Conservation (phyloP, 305 asterid species). For the Solanum hybrid region DNA sequence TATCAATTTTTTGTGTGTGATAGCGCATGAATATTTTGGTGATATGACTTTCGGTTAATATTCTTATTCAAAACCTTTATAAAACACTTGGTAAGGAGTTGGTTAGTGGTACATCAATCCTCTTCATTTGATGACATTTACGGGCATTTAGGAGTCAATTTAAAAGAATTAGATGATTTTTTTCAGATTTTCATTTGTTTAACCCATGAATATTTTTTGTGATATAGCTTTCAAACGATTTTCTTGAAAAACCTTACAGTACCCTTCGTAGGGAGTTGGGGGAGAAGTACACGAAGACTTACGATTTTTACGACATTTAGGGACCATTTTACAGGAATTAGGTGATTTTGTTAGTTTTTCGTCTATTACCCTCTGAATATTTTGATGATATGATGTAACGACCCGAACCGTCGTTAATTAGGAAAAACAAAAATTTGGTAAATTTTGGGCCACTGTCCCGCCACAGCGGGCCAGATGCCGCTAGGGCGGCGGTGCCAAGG, state of each 20-base stretch:
- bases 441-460: too few relatives aligned
- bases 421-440: too few relatives aligned
- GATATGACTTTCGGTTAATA: background rate
- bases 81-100: background rate
- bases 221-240: background rate
- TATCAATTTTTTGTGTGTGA: background rate
- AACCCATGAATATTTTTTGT: background rate
- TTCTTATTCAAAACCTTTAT: too few relatives aligned
- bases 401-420: too few relatives aligned
- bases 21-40: background rate
- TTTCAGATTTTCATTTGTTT: background rate
- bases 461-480: too few relatives aligned
- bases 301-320: background rate
- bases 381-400: too few relatives aligned
- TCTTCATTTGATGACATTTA: background rate
- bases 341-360: background rate
- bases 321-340: background rate
- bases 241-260: too few relatives aligned
- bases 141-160: background rate
- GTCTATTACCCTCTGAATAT: fast-evolving
- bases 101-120: background rate
- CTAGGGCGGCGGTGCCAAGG: too few relatives aligned
- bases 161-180: too few relatives aligned
- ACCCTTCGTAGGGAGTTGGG: background rate
- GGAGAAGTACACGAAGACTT: background rate